Base-by-base conservation (phyloP, 2,329 filamentous ascomycete species). In the Exophiala sideris region DNA sequence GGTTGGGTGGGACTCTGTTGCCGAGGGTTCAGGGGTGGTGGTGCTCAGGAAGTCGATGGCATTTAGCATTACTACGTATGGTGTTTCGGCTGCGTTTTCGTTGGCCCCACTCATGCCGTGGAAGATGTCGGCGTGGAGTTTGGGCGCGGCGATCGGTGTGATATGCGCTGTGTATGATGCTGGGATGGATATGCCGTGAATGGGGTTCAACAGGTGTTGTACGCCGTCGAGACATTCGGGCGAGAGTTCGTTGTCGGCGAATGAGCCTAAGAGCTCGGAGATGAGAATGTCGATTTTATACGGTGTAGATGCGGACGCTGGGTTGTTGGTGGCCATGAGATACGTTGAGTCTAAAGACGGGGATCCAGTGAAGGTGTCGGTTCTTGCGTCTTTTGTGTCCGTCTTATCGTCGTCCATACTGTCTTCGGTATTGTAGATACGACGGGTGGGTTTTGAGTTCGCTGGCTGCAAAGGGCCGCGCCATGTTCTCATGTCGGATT, bases 401-500 rank as follows among this genome's bases (percentile, higher is more conserved):
- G 45, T 52, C n/a, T 56, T 24, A 4, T 62, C 50, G 8, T 59
- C 48, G 54, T 71, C 67, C 1, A 64, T 61, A 34, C 61, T 63
- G 18, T 58, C 48, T 5, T 53, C 44, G 38, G 49, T 46, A 34
- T 62, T 54, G 21, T 57, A 49, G 40, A 59, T 51, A 57, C 67
- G 56, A 52, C 64, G 48, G 14, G 56, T 63, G 10, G 44, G 36
- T 14, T 35, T 16, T 3, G 33, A 45, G 18, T 45, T 56, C 9
- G 32, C 38, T 18, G 60, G 29, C 16, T 61, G 63, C 21, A 56
- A 34, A 1, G 92, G 92, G 0, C 95, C 95, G 65, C 88, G 88
- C 95, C 95, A 99, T 56, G 87, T 87, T 45, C 94, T 86, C 94
- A 99, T 99, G 69, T 99, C 94, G 1, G 91, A 95, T 73, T 96